These are phyloP conservation scores for Piper betle DNA, from an alignment of 164 flowering plant species.

Conservation along the genomic window DNA sequence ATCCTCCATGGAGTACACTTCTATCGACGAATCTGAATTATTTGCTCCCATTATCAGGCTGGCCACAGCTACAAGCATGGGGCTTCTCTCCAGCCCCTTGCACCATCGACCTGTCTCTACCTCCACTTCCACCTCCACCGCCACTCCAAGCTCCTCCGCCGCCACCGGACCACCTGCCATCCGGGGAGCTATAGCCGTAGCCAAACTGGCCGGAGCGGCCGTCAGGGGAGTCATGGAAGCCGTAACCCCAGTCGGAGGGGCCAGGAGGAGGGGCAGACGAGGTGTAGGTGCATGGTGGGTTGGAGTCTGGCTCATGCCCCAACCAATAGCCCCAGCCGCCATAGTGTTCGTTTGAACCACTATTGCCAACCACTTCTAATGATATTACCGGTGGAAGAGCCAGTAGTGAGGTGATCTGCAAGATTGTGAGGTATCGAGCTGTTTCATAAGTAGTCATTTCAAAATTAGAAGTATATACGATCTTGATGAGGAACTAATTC, in stretches of 20 bases:
- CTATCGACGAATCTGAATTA: neutral
- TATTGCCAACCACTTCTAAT: neutral
- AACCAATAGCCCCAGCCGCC: neutral
- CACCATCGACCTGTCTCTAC: neutral
- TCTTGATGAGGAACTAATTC: too few species aligned
- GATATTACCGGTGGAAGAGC: neutral
- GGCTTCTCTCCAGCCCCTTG: neutral
- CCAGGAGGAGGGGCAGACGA: neutral
- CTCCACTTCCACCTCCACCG: neutral
- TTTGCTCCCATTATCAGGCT: neutral
- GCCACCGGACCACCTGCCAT: neutral
- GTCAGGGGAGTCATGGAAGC: neutral
- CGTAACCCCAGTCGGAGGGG: neutral
- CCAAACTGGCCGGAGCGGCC: neutral
- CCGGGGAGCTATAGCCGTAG: neutral
- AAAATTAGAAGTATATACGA: too few species aligned
- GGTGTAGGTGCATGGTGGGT: neutral
- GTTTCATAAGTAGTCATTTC: too few species aligned
- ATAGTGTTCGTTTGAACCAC: neutral
- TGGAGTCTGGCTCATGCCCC: neutral
- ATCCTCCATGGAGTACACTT: neutral
- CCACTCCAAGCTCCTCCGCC: neutral
- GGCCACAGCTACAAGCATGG: neutral
- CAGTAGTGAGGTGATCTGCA: neutral
- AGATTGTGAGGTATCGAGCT: neutral